Base-by-base conservation (phyloP, 2,329 filamentous ascomycete genomes). In the Tolypocladium nubicola region DNA sequence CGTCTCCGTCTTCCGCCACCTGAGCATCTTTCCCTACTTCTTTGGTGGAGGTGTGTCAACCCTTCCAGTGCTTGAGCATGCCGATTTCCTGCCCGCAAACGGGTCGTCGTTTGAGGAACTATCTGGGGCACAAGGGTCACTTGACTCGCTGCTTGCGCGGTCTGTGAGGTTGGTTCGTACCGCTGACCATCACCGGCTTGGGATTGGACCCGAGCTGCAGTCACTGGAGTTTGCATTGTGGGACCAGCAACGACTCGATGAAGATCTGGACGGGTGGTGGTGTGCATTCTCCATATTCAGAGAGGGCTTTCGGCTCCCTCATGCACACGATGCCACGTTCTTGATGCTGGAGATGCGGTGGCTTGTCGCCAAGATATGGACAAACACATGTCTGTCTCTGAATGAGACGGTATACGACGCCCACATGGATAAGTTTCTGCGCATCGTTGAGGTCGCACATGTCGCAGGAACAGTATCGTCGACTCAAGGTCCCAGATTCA, bases 11-110 rank as follows among this genome's bases (percentile, higher is more conserved):
- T 73, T 76, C 53, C 68, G 67, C 2, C 71, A 75, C 16, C 64
- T 76, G 30, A 70, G 66, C 41, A 59, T 75, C 4, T 68, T 75
- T 1, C 75, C 74, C 0, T 67, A 69, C 53, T 76, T 76, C 62
- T 75, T 75, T 45, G 61, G 66, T 1, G 52, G 60, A 3, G 41
- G 45, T 5, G 30, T 61, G 0, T 35, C 53, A 1, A 59, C 60
- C 1, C 55, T 59, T 21, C 57, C 63, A 0, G 19, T 60, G 4
- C 55, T 62, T 4, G n/a, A 41, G 10, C 54, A 58, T 11, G 50
- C 59, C 1, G 47, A 52, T 6, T 21, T 7, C 0, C 19, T 38
- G 1, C 37, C 40, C 0, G 21, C 54, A 26, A 33, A 3, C 21
- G 45, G 58, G 57, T 38, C 54, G 57, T 4, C 61, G 38, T 9